Evolutionary conservation across 148 eudicot genomes (phyloP).

Genomic region (Fagopyrum esculentum): DNA sequence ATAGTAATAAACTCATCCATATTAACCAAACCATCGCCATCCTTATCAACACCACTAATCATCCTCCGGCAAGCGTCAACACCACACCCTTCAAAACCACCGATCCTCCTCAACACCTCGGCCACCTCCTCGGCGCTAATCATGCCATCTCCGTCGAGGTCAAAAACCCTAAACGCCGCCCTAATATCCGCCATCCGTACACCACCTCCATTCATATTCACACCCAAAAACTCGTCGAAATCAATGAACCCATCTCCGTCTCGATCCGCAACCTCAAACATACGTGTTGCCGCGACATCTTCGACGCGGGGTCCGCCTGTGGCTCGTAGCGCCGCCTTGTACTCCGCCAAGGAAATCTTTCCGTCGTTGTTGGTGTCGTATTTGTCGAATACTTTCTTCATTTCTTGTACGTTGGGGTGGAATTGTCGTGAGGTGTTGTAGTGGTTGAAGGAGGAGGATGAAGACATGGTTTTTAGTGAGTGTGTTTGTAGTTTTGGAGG

Average conservation of each 20-base stretch:
- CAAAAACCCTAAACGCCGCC: slow-evolving; percentile 41
- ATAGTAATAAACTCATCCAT: slow-evolving; percentile 38
- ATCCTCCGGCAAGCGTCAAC: slow-evolving; percentile 43
- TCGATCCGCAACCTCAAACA: slow-evolving; percentile 39
- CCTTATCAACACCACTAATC: slow-evolving; percentile 41
- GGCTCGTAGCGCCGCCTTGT: slow-evolving; percentile 30
- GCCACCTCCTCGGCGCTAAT: slow-evolving; percentile 47
- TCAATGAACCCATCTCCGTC: slow-evolving; percentile 53
- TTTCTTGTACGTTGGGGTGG: slow-evolving; percentile 34
- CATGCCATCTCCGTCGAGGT: slow-evolving; percentile 54
- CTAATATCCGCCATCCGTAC: slow-evolving; percentile 31
- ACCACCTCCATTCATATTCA: slow-evolving; percentile 32
- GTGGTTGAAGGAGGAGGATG: background rate
- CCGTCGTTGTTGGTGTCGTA: slow-evolving; percentile 62
- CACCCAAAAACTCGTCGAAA: slow-evolving; percentile 50
- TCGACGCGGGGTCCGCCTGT: slow-evolving; percentile 15
- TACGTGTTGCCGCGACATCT: slow-evolving; percentile 22
- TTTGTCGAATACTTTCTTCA: slow-evolving; percentile 44
- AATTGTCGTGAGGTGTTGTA: slow-evolving; percentile 11
- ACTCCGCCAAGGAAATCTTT: slow-evolving; percentile 46
- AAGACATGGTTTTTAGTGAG: background rate
- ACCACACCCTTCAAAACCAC: slow-evolving; percentile 33
- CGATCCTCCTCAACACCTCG: slow-evolving; percentile 45
- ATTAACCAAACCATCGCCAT: slow-evolving; percentile 59
- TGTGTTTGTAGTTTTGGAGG: background rate